Percentiles rank a stretch among this genome's conserved stretches.
These are phyloP conservation scores for Wickerhamiella domercqiae DNA, from an alignment of 805 yeast species.

Conservation along the genomic window DNA sequence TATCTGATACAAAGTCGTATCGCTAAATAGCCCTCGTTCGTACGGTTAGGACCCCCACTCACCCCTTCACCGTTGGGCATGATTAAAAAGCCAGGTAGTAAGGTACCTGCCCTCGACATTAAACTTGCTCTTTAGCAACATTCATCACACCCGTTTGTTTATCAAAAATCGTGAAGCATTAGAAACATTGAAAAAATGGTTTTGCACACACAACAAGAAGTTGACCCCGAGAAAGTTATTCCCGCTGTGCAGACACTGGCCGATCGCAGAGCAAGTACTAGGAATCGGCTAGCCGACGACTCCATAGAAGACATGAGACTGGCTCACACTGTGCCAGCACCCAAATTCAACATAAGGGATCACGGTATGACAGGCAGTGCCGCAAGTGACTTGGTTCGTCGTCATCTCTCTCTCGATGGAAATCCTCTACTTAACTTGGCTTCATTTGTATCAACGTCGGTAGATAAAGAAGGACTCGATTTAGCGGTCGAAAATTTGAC, in stretches of 20 bases:
- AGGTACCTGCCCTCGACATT: too few relatives aligned
- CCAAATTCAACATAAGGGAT: slow-evolving; percentile 48
- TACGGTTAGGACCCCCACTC: too few relatives aligned
- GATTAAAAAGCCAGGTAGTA: too few relatives aligned
- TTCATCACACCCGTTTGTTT: too few relatives aligned
- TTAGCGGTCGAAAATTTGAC: slow-evolving; percentile 57
- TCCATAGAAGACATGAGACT: not conserved
- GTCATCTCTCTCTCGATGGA: slow-evolving; percentile 71
- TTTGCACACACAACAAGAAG: slow-evolving; percentile 5
- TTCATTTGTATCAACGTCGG: slow-evolving; percentile 68
- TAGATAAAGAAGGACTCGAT: slow-evolving; percentile 37
- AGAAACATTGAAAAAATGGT: too few relatives aligned
- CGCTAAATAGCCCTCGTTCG: too few relatives aligned
- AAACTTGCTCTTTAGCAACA: too few relatives aligned
- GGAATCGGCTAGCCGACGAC: not conserved
- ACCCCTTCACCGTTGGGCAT: too few relatives aligned
- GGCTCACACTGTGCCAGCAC: slow-evolving; percentile 16
- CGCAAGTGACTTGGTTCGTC: slow-evolving; percentile 50
- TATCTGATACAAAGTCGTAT: too few relatives aligned
- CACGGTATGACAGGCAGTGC: slow-evolving; percentile 36
- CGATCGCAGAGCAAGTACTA: not conserved
- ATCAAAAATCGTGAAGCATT: too few relatives aligned
- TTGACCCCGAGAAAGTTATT: slow-evolving; percentile 9
- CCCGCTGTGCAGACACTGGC: slow-evolving; percentile 3
- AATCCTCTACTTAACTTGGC: slow-evolving; percentile 74